Conservation (phyloP, 2,329 filamentous ascomycete species). For the Colletotrichum tropicicola region DNA sequence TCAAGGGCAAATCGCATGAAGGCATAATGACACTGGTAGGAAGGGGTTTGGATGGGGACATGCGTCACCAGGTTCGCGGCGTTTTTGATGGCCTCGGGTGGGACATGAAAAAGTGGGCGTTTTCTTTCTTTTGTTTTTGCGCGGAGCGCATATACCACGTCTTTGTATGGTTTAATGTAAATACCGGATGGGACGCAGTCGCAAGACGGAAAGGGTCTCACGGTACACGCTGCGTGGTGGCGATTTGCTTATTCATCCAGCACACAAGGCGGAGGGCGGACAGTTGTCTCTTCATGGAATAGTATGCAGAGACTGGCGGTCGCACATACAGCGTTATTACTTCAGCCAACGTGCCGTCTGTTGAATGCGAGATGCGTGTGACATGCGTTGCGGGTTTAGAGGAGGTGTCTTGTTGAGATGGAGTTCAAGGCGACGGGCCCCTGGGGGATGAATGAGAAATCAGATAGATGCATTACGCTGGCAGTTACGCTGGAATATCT, state of each 20-base stretch:
- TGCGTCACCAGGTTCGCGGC: constrained; percentile 16
- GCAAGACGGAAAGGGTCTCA: neutral
- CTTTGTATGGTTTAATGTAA: constrained; percentile 27
- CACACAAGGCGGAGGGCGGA: neutral
- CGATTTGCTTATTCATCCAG: neutral
- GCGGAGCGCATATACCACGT: constrained; percentile 28
- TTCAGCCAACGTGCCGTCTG: neutral
- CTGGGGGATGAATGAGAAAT: no score
- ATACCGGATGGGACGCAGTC: constrained; percentile 13
- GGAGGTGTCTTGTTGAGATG: no score
- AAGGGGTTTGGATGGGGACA: constrained; percentile 11
- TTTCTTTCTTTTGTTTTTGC: constrained; percentile 2
- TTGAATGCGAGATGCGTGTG: no score
- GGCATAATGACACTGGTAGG: constrained; percentile 19
- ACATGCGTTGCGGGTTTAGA: no score
- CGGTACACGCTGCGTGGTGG: neutral
- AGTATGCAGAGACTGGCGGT: neutral
- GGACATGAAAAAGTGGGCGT: constrained; percentile 19
- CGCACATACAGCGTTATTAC: neutral
- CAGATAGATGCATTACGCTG: no score
- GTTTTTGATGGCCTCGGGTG: constrained; percentile 16
- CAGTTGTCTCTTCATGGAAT: neutral
- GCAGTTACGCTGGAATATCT: neutral
- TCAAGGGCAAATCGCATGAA: constrained; percentile 10
- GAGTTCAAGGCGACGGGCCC: no score